Base-by-base conservation (phyloP, 2,329 filamentous ascomycete genomes). In the Endoconidiophora polonica region DNA sequence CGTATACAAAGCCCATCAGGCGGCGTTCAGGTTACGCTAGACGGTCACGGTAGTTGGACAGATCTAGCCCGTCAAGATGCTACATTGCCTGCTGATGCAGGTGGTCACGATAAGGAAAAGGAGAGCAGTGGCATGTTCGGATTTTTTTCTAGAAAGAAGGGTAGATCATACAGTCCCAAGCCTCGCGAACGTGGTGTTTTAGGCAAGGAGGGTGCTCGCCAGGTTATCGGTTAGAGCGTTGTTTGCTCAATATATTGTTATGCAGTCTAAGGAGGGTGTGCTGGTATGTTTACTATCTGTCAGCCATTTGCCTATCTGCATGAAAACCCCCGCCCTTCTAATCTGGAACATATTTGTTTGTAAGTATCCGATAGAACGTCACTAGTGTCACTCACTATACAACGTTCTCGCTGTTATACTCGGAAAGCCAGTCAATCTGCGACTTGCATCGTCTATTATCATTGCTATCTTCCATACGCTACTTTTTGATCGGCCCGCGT, bases 101-200 rank as follows among this genome's bases (percentile, higher is more conserved):
- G 70, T 52, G 68, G 71, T 16, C 63, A 65, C 2, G 69, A 66
- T 56, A 82, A 73, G 62, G 63, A 59, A 7, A 68, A 73, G 53
- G 66, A 76, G 41, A 76, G 79, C n/a, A 79, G 81, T 16, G 86
- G 88, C 48, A 90, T 95, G 73, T 81, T 96, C 56, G 85, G 86
- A 1, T 93, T 98, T 63, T 70, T 96, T 54, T 85, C 77, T 56
- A 74, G 88, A 59, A 94, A 94, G 68, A 94, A 86, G 68, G 86
- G 88, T 24, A 74, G 88, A 55, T 86, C 87, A 50, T 80, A 87
- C 64, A 95, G 87, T 62, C 91, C 91, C 1, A 95, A 94, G 67
- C 88, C 88, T 23, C 90, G 86, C 63, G 88, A 96, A 66, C 77
- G 86, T 50, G 91, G 91, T 52, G 88, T 98, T 5, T 62, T 98